These are phyloP conservation scores for Biscogniauxia marginata DNA, from an alignment of 2,329 filamentous ascomycete genomes.

Conservation along the genomic window DNA sequence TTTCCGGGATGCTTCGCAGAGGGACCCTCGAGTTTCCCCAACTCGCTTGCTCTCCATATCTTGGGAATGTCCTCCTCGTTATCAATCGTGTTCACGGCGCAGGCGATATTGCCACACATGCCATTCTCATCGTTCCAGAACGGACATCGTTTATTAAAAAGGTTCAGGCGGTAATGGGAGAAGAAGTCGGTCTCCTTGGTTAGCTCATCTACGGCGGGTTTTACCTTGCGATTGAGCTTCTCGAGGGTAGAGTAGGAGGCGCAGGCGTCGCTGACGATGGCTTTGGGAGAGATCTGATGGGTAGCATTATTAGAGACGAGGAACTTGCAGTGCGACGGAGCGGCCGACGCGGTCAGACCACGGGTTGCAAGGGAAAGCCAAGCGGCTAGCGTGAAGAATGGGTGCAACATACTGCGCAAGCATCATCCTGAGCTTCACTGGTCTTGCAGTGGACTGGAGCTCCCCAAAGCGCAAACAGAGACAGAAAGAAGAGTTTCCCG, in stretches of 20 bases:
- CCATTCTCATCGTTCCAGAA: constrained; percentile 94
- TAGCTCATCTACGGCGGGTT: constrained; percentile 75
- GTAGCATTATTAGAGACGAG: constrained; percentile 39
- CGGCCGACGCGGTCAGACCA: constrained; percentile 23
- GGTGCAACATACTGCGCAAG: constrained; percentile 50
- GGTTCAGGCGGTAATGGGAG: constrained; percentile 91
- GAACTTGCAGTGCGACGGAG: constrained; percentile 21
- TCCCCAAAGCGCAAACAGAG: constrained; percentile 55
- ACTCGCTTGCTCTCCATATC: constrained; percentile 87
- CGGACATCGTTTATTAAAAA: constrained; percentile 91
- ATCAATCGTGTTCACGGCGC: constrained; percentile 90
- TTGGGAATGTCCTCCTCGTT: constrained; percentile 91
- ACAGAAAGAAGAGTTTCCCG: constrained; percentile 54
- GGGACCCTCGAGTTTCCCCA: constrained; percentile 89
- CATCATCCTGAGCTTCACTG: constrained; percentile 41
- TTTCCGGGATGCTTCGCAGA: constrained; percentile 85
- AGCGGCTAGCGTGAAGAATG: constrained; percentile 19
- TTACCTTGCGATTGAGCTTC: constrained; percentile 72
- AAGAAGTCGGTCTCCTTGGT: constrained; percentile 94
- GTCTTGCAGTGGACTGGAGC: constrained; percentile 46
- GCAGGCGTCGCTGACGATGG: constrained; percentile 91
- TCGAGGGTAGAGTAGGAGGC: constrained; percentile 92
- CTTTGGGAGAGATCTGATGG: constrained; percentile 76
- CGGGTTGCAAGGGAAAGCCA: constrained; percentile 19
- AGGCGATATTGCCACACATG: constrained; percentile 96